Evolutionary conservation across 257 asterid genomes (phyloP).

Genomic region (Solanum bulbocastanum): DNA sequence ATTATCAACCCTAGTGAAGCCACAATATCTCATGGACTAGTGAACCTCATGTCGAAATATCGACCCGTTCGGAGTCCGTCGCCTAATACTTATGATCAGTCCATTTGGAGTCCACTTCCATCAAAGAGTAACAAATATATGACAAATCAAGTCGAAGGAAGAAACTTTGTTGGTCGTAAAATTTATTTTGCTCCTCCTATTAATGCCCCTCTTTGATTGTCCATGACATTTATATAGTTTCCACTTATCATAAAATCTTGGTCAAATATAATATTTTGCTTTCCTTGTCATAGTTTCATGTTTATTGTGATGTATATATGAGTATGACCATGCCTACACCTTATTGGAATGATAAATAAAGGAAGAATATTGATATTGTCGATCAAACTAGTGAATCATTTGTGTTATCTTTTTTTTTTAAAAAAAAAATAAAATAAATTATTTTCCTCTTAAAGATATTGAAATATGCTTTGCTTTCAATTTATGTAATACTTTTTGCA

Average conservation of each 20-base stretch:
- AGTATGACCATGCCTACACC: background rate
- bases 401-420: background rate
- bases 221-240: background rate
- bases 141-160: too few species aligned
- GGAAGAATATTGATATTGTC: background rate
- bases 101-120: too few species aligned
- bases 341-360: background rate
- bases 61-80: background rate
- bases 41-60: background rate
- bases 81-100: too few species aligned
- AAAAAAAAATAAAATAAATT: too few species aligned
- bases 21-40: background rate
- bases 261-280: background rate
- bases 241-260: background rate
- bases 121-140: too few species aligned
- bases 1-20: background rate
- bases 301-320: background rate
- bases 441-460: too few species aligned
- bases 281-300: background rate
- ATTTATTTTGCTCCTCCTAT: background rate
- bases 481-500: too few species aligned
- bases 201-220: too few species aligned
- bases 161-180: too few species aligned
- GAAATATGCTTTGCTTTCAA: too few species aligned
- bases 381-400: background rate